Base-by-base conservation (phyloP, 768 basidiomycete genomes). In the Termitomyces sp. region DNA sequence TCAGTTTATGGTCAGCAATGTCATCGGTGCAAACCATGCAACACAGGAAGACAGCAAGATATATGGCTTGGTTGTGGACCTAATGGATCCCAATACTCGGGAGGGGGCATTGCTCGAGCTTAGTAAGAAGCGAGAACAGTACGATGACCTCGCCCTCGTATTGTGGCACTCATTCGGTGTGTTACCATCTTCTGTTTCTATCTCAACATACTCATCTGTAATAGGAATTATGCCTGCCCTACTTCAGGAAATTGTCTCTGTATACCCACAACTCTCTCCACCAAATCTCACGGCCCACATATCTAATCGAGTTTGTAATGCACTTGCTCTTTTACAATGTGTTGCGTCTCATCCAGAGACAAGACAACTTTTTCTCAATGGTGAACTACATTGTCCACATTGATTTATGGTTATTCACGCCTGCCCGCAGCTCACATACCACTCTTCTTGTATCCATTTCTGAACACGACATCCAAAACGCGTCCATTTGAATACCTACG, bases 401-500 rank as follows among this genome's bases (percentile, higher is more conserved):
- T 27, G 37, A 58, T 60, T n/a, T 13, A 29, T 6, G 29, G 24
- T 60, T 79, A 81, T 85, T 55, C 81, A 88, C 69, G 79, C 24
- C 39, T 47, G 83, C 16, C 83, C 83, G 22, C 64, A 93, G 96
- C 96, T 27, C 97, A 98, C 72, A 94, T 99, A 69, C 96, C 96
- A 41, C 84, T 99, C 59, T 98, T 99, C 76, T 80, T 99, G 65
- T 99, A 99, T 73, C 96, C 96, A 20, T 99, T 99, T 77, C 79
- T 99, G 65, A 99, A 99, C 73, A 99, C 96, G 6, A 99, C 94
- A 13, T 94, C 92, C 56, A 99, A 99, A 80, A 98, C 96, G 13
- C 86, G 96, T n/a, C 96, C 96, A 2, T 99, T 99, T 68, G 97
- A 99, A 78, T 99, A 99, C 72, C 85, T 99, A 53, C 88, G 97